Evolutionary conservation across 805 yeast genomes (phyloP).

Genomic region (Yamadazyma nakazawae): DNA sequence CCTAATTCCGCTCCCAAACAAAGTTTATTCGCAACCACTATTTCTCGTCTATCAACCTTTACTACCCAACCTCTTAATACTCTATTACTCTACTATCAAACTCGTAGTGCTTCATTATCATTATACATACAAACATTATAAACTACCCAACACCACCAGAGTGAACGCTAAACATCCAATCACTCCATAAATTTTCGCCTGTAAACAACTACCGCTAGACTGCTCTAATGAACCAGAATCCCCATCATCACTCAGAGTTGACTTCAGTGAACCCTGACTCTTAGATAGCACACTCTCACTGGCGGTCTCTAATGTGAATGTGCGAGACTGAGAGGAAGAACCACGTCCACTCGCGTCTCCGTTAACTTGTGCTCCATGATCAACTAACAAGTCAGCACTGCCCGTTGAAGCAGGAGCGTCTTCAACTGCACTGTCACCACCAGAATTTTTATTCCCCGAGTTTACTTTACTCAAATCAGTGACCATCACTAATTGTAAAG

Average conservation of each 20-base stretch:
- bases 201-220: neutral
- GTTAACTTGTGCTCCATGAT: neutral
- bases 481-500: conserved; percentile 6
- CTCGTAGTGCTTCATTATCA: conserved; percentile 2
- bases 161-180: conserved; percentile 4
- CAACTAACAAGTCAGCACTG: neutral
- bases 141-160: conserved; percentile 6
- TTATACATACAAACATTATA: conserved; percentile 7
- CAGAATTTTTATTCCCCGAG: neutral
- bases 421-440: neutral
- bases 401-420: neutral
- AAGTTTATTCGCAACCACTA: neutral
- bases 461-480: neutral
- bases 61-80: too few relatives aligned
- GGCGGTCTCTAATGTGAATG: conserved; percentile 12
- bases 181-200: neutral
- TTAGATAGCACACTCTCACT: conserved; percentile 13
- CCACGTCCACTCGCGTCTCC: conserved; percentile 4
- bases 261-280: neutral
- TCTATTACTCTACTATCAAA: too few relatives aligned
- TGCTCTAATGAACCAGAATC: conserved; percentile 8
- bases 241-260: neutral
- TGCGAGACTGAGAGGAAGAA: conserved; percentile 8
- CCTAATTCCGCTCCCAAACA: neutral
- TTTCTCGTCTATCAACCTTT: too few relatives aligned